These are phyloP conservation scores for Andrographis paniculata DNA, from an alignment of 305 asterid genomes.

Conservation along the genomic window DNA sequence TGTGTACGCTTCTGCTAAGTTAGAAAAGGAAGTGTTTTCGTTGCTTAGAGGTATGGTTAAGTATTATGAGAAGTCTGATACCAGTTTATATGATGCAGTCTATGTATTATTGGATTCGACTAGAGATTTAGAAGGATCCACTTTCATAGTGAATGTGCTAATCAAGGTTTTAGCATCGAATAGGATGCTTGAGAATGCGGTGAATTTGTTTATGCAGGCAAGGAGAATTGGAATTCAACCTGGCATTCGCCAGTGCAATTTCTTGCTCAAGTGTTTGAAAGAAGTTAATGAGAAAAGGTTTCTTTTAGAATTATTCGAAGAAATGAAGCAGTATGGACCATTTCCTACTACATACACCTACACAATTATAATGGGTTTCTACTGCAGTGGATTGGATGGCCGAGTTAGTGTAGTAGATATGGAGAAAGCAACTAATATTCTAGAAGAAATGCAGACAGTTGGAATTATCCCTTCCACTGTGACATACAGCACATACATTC, in stretches of 20 bases:
- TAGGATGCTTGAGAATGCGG: slow-evolving; percentile 34
- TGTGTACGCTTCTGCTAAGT: slow-evolving; percentile 40
- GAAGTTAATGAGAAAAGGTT: slow-evolving; percentile 28
- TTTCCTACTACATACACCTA: slow-evolving; percentile 49
- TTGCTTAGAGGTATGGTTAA: slow-evolving; percentile 42
- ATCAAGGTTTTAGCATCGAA: slow-evolving; percentile 46
- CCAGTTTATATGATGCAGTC: slow-evolving; percentile 30
- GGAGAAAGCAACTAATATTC: slow-evolving; percentile 31
- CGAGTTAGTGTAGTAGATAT: slow-evolving; percentile 23
- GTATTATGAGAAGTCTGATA: slow-evolving; percentile 28
- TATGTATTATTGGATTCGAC: slow-evolving; percentile 25
- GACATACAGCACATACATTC: slow-evolving; percentile 35
- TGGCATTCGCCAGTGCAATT: slow-evolving; percentile 37
- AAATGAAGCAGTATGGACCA: slow-evolving; percentile 51
- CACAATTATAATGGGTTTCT: slow-evolving; percentile 42
- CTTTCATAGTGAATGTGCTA: slow-evolving; percentile 30
- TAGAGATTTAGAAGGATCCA: slow-evolving; percentile 21
- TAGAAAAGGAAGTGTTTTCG: slow-evolving; percentile 41
- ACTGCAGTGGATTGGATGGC: slow-evolving; percentile 28
- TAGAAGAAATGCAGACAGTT: slow-evolving; percentile 35
- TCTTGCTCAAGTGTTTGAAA: slow-evolving; percentile 50
- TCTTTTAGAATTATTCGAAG: slow-evolving; percentile 28
- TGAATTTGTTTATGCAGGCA: slow-evolving; percentile 30
- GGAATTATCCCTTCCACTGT: slow-evolving; percentile 44
- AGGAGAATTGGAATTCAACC: slow-evolving; percentile 32